Evolutionary conservation across 257 asterid genomes (phyloP), one percentile per base, ranked within the genome.

Genomic region (Solanum piurae): DNA sequence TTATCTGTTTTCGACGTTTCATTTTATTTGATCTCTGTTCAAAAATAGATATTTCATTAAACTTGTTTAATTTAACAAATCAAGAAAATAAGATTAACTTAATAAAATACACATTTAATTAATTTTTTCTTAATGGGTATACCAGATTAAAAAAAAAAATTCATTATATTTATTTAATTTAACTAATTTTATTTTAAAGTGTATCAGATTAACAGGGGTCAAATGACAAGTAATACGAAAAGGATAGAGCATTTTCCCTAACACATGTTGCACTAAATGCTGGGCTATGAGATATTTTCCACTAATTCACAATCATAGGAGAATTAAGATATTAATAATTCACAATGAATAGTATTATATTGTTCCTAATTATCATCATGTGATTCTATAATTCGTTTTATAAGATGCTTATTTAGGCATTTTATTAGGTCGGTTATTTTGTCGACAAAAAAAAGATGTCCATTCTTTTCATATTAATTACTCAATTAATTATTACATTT

Each of bases 351-450:
- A 62, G 76, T 18, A n/a, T n/a, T 68, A 13, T 8, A 25, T 68
- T 64, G 80, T 29, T 80, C 85, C 84, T 88, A 25, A 31, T 71
- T 71, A 87, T 87, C 90, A 87, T 58, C 40, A 75, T 73, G 46
- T 29, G 88, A 86, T 90, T 92, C 91, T 86, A 73, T 25, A 18
- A 42, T 29, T 85, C 60, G 5, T 85, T 42, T 33, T 3, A 55
- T 55, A 66, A 85, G 42, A n/a, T 37, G 13, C 62, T 37, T 40
- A 27, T 11, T 23, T 85, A 40, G 82, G 80, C 44, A 66, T 85
- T 33, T 85, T 16, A 85, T 85, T 85, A 10, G 66, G 87, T 85
- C 68, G 77, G 84, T 88, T 84, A 73, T 66, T 86, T 38, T 40
- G 58, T 66, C 66, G 77, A 86, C 16, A 46, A 83, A 76, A 85